Evolutionary conservation across 768 basidiomycete species (phyloP).

Genomic region (Leucocoprinus leucothites): DNA sequence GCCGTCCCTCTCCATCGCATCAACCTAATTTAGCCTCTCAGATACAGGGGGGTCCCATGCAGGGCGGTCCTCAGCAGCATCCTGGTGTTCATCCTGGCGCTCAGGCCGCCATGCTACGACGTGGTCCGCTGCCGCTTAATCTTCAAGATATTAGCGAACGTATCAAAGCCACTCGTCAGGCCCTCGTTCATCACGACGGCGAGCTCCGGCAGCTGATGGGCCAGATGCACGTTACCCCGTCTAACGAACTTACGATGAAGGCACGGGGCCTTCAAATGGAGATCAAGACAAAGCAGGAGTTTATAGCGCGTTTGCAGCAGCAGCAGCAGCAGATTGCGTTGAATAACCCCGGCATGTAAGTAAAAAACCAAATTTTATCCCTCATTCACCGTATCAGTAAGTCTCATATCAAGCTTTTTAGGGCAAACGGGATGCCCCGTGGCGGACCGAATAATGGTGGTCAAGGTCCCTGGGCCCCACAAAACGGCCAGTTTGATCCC

Average conservation of each 20-base stretch:
- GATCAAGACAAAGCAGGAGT: conserved; percentile 6
- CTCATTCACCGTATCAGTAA: not conserved
- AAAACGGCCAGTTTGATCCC: not conserved
- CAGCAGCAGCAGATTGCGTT: not conserved
- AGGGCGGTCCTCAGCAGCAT: conserved; percentile 5
- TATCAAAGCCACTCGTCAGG: not conserved
- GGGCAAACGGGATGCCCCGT: not conserved
- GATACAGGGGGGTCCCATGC: conserved; percentile 13
- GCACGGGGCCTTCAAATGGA: conserved; percentile 1
- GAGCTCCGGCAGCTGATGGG: not conserved
- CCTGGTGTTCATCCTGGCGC: conserved; percentile 1
- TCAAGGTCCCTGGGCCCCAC: conserved; percentile 4
- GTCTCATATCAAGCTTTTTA: conserved; percentile 1
- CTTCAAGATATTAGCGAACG: conserved; percentile 6
- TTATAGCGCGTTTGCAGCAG: not conserved
- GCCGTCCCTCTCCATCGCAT: conserved; percentile 45
- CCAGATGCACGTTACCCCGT: conserved; percentile 11
- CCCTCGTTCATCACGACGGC: not conserved
- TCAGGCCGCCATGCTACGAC: conserved; percentile 1
- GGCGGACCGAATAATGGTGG: conserved; percentile 4
- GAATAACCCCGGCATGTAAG: conserved; percentile 1
- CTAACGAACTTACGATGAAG: conserved; percentile 1
- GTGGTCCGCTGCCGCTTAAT: not conserved
- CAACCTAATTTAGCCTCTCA: conserved; percentile 23
- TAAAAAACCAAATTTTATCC: not conserved